Conservation (phyloP, 768 basidiomycete species). For the Nevesoporus exiguus region DNA sequence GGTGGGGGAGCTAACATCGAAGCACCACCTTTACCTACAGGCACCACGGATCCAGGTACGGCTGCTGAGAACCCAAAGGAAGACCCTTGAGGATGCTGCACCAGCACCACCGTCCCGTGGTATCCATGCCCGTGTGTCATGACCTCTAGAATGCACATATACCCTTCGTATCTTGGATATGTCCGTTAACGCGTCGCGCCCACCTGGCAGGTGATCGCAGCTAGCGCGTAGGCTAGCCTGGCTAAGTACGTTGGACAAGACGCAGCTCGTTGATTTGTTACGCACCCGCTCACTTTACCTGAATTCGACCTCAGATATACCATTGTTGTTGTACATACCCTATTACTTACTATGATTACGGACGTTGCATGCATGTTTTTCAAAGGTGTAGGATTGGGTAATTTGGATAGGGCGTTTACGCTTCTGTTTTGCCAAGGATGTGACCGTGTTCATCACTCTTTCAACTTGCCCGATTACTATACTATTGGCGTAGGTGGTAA, state of each 20-base stretch:
- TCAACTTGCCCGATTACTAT: background rate
- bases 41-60: background rate
- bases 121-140: constrained; percentile 3
- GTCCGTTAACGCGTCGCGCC: background rate
- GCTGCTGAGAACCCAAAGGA: constrained; percentile 3
- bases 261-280: background rate
- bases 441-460: background rate
- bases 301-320: constrained; percentile 5
- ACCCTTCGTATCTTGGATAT: constrained; percentile 9
- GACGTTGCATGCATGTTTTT: background rate
- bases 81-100: background rate
- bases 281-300: background rate
- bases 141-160: constrained; percentile 1
- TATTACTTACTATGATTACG: background rate
- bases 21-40: background rate
- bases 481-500: too few relatives aligned
- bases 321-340: constrained; percentile 20
- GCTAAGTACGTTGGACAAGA: background rate
- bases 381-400: background rate
- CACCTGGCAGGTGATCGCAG: background rate
- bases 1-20: constrained; percentile 3
- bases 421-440: background rate
- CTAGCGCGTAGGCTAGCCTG: background rate
- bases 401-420: background rate
- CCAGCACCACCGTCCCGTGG: background rate